Conservation (phyloP, 1,284 basidiomycete genomes). For the Farysia itapuensis region DNA sequence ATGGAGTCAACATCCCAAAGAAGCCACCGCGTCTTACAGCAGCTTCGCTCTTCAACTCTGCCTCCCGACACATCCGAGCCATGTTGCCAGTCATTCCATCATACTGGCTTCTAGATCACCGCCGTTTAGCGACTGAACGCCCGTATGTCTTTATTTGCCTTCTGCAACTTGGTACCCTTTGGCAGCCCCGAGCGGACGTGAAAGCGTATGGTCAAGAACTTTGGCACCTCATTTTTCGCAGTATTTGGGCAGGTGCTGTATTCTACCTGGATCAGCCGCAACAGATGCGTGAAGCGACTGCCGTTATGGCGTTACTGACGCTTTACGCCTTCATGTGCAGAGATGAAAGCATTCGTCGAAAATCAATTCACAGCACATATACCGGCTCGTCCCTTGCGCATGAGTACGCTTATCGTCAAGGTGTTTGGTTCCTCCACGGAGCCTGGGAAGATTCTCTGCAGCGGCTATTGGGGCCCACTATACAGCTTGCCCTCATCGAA, state of each 20-base stretch:
- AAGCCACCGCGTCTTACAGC: slow-evolving; percentile 34
- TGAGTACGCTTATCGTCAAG: slow-evolving; percentile 19
- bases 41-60: slow-evolving; percentile 29
- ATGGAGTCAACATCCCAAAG: slow-evolving; percentile 39
- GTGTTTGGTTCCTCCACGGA: slow-evolving; percentile 26
- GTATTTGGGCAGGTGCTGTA: slow-evolving; percentile 31
- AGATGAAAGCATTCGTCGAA: slow-evolving; percentile 26
- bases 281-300: slow-evolving; percentile 30
- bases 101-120: slow-evolving; percentile 35
- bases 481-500: slow-evolving; percentile 29
- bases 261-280: slow-evolving; percentile 32
- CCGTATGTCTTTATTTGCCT: slow-evolving; percentile 29
- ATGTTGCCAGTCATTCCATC: slow-evolving; percentile 22
- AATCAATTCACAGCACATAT: slow-evolving; percentile 25
- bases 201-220: slow-evolving; percentile 33
- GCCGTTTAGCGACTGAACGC: slow-evolving; percentile 20
- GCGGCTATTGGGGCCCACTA: slow-evolving; percentile 16
- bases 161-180: slow-evolving; percentile 23
- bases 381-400: slow-evolving; percentile 25
- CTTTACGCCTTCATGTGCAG: slow-evolving; percentile 25
- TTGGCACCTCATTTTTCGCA: slow-evolving; percentile 38
- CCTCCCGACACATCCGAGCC: slow-evolving; percentile 15
- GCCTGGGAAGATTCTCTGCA: slow-evolving; percentile 35
- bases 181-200: slow-evolving; percentile 30
- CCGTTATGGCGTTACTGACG: slow-evolving; percentile 14